These are phyloP conservation scores for Ramalina intermedia DNA, from an alignment of 495 filamentous ascomycete species.

Conservation along the genomic window DNA sequence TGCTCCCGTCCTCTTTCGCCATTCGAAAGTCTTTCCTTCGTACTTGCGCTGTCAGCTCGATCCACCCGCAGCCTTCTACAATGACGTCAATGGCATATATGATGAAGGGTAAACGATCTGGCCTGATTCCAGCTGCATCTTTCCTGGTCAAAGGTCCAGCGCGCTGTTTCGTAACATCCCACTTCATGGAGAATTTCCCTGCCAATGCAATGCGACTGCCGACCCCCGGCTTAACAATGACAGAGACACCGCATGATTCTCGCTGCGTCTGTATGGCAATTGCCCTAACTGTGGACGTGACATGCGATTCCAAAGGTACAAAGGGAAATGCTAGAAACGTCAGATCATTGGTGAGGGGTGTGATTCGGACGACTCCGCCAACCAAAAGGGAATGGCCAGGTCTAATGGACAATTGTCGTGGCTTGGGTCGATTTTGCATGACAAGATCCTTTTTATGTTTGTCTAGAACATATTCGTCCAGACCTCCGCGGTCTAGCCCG, in stretches of 20 bases:
- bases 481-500: conserved; percentile 57
- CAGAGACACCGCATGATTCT: conserved; percentile 37
- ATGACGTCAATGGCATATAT: conserved; percentile 71
- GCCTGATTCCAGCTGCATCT: conserved; percentile 35
- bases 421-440: conserved; percentile 56
- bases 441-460: conserved; percentile 50
- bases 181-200: conserved; percentile 56
- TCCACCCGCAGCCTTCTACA: conserved; percentile 84
- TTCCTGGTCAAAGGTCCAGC: conserved; percentile 43
- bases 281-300: conserved; percentile 67
- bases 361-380: conserved; percentile 74
- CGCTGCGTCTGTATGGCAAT: conserved; percentile 46
- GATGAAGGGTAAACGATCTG: conserved; percentile 53
- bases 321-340: conserved; percentile 66
- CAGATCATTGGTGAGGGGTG: conserved; percentile 47
- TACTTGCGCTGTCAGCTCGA: conserved; percentile 75
- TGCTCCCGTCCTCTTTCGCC: neutral
- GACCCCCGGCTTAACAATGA: conserved; percentile 42
- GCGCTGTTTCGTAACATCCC: conserved; percentile 65
- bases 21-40: conserved; percentile 32
- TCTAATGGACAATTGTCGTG: conserved; percentile 55
- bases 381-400: conserved; percentile 72
- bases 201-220: conserved; percentile 45
- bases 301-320: conserved; percentile 54
- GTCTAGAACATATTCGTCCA: conserved; percentile 52